Base-by-base conservation (phyloP, 108 stramenopile genomes). In the Phaeodactylum tricornutum region DNA sequence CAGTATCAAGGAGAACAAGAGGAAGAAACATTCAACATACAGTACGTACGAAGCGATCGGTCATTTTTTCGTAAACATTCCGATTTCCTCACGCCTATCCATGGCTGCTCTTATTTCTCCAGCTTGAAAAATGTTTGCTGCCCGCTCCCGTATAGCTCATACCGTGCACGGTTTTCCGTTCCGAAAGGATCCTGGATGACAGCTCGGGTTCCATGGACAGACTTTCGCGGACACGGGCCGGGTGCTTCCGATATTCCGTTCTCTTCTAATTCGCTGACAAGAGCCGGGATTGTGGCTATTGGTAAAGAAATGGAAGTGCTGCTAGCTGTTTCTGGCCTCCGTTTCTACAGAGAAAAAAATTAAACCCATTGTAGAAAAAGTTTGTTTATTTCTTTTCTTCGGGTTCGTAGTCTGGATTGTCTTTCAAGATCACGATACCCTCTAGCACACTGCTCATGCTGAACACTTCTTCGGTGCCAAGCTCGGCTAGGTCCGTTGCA, bases 391-490 rank as follows among this genome's bases (percentile, higher is more conserved):
- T 53, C 26, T 72, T 72, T 31, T 58, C 69, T 40, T 68, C 63
- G 17, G 68, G 53, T 47, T 80, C 71, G 56, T 79, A 92, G 35
- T 87, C 90, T 15, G 90, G 91, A 50, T 92, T 92, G 53, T 87
- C 74, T 37, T 80, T 84, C 36, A 98, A 59, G 24, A 99, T 93
- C 4, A 99, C 96, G 22, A 96, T 83, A 44, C 96, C 96, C 65
- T 99, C 98, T 32, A 99, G 61, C 30, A 95, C 83, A 36, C 66
- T 76, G 37, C 87, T 64, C 11, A 91, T 84, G 42, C 66, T 76
- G 35, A 94, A 58, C 34, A 92, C 94, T 56, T 97, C 96, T 32
- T 92, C 91, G 2, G 94, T 93, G 23, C 94, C 97, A 19, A 99
- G 72, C 64, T 99, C 98, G 7, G 98, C 97, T 38, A 97, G 82